phyloP scores from a whole-genome alignment of 208 protist genomes.

The Phytomonas sp. region DNA sequence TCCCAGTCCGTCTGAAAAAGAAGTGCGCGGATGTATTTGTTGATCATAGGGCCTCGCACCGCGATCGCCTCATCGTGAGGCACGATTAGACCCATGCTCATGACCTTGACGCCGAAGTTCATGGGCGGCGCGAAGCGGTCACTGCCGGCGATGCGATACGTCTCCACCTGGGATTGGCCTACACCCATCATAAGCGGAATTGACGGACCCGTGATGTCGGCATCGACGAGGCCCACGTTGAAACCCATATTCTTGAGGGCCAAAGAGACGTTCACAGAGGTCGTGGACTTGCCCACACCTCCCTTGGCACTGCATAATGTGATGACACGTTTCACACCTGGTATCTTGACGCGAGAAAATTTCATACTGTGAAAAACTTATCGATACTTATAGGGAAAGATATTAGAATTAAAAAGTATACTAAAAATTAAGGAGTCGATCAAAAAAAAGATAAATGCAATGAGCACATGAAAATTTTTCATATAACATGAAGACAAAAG shows the following conservation, averaged over 20 bases:
- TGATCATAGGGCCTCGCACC: conserved; percentile 88
- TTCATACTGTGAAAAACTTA: conserved; percentile 16
- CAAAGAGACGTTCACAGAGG: conserved; percentile 81
- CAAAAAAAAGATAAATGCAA: background rate
- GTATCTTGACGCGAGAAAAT: conserved; percentile 74
- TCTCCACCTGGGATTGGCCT: conserved; percentile 72
- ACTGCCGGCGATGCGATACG: conserved; percentile 73
- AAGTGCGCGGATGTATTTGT: conserved; percentile 84
- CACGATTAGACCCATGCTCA: conserved; percentile 89
- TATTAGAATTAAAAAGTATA: background rate
- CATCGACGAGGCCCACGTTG: conserved; percentile 84
- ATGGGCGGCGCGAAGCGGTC: conserved; percentile 75
- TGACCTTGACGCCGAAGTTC: conserved; percentile 90
- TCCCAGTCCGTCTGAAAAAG: conserved; percentile 89
- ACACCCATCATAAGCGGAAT: conserved; percentile 86
- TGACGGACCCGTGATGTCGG: conserved; percentile 89
- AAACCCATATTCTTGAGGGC: conserved; percentile 76
- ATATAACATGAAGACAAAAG: background rate
- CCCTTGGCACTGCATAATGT: conserved; percentile 89
- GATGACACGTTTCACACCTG: conserved; percentile 73
- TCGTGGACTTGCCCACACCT: conserved; percentile 92
- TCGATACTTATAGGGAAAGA: background rate
- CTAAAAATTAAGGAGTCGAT: conserved; percentile 4
- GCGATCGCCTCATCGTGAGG: conserved; percentile 85
- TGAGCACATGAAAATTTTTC: background rate